These are phyloP conservation scores for Vitis hybrid DNA, from an alignment of 177 flowering plant genomes.

Conservation along the genomic window DNA sequence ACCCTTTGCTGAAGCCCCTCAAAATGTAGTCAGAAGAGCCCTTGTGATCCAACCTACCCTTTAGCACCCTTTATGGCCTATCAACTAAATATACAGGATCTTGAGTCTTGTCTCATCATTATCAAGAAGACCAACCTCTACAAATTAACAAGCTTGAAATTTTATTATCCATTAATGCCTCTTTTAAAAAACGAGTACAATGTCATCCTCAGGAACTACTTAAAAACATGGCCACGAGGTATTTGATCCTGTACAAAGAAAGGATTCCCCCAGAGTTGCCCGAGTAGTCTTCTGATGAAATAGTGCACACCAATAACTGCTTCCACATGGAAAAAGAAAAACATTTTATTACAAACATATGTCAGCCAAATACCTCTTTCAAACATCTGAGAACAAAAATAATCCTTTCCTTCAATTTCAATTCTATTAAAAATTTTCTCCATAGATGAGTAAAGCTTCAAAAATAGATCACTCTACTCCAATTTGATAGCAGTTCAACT, in stretches of 20 bases:
- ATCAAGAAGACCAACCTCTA: constrained; percentile 8
- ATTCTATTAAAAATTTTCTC: no score
- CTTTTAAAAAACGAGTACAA: constrained; percentile 26
- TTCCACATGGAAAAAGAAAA: constrained; percentile 7
- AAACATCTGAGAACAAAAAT: no score
- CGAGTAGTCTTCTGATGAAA: constrained; percentile 1
- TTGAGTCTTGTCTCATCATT: constrained; percentile 4
- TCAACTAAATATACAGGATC: constrained; percentile 8
- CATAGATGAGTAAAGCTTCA: no score
- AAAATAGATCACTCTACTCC: no score
- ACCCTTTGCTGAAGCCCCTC: constrained; percentile 5
- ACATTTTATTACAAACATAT: not conserved
- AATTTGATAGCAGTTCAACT: no score
- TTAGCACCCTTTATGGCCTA: not conserved
- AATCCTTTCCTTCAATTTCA: no score
- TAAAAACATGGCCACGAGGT: constrained; percentile 15
- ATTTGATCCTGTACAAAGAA: constrained; percentile 26
- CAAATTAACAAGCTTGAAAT: constrained; percentile 2
- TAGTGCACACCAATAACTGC: constrained; percentile 18
- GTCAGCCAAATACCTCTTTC: not conserved
- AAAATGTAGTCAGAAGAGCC: constrained; percentile 1
- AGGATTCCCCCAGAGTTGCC: constrained; percentile 19
- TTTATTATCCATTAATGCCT: constrained; percentile 31
- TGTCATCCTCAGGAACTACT: constrained; percentile 21
- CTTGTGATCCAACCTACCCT: constrained; percentile 10